Evolutionary conservation across 768 basidiomycete species (phyloP), one percentile per base, ranked within the genome.

Genomic region (Lactifluus echinatus): DNA sequence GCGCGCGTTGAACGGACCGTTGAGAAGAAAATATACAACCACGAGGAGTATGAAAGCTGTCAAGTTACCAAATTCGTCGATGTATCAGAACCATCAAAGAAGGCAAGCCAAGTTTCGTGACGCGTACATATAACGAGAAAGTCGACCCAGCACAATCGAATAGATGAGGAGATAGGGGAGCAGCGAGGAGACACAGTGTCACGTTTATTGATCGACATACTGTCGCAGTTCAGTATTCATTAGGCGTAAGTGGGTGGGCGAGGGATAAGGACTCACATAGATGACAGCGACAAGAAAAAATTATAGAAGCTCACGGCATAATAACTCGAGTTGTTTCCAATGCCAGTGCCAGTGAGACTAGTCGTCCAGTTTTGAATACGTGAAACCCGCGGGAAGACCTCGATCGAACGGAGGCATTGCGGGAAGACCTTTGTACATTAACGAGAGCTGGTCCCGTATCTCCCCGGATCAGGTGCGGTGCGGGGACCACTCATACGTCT

Each of bases 1-100:
- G 17, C 58, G 55, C 28, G 57, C 52, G 26, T 63, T 62, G 33
- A 66, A 42, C 7, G 64, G 66, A 29, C 62, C 49, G 26, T 66
- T 64, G 63, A 67, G 62, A 4, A 69, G 40, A 34, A 66, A 26
- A 45, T 60, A 64, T 28, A 49, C 59, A 26, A 66, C 48, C 40
- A 58, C 59, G 34, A 65, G 48, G 14, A 62, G 24, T 14, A 67
- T 60, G 8, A 56, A 50, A 17, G 52, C 68, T 67, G 36, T 7
- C 23, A 50, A 17, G 21, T 47, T 31, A 31, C 26, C 47, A 23
- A 52, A 40, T 40, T n/a, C 3, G 34, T 36, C n/a, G 33, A 34
- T 31, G 45, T 45, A 28, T 29, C 55, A 49, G 39, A 45, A 8
- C 39, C 37, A 29, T 15, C 52, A 60, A 37, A 40, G 42, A 46